Conservation (phyloP, 2,329 filamentous ascomycete genomes). For the Nigrograna mackinnonii region DNA sequence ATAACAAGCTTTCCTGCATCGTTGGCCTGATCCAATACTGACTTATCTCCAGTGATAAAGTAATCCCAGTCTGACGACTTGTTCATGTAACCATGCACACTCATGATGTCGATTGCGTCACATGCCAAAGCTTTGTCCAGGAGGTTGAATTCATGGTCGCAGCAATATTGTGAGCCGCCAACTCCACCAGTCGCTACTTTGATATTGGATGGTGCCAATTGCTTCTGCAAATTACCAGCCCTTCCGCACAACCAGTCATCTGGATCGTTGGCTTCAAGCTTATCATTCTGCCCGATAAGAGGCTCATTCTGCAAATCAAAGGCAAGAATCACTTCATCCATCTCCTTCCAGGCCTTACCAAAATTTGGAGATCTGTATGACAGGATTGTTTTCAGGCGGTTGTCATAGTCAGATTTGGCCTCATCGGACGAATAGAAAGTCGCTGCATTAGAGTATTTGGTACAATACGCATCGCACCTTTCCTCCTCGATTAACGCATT, state of each 20-base stretch:
- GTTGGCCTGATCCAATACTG: constrained; percentile 5
- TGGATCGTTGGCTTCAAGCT: constrained; percentile 9
- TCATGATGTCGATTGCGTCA: constrained; percentile 15
- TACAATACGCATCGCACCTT: constrained; percentile 10
- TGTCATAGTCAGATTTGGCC: constrained; percentile 10
- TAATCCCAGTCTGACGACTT: constrained; percentile 13
- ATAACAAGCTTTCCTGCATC: constrained; percentile 10
- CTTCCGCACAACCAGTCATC: constrained; percentile 15
- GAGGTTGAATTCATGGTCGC: constrained; percentile 11
- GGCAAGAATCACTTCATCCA: constrained; percentile 10
- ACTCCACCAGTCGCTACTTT: constrained; percentile 14
- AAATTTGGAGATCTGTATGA: constrained; percentile 10
- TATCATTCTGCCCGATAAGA: constrained; percentile 5
- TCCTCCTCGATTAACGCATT: constrained; percentile 15
- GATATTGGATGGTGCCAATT: constrained; percentile 7
- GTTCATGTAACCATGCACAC: constrained; percentile 15
- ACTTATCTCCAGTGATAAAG: constrained; percentile 12
- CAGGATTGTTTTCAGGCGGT: constrained; percentile 7
- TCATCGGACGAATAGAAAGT: constrained; percentile 8
- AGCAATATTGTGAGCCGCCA: constrained; percentile 11
- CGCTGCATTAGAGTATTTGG: constrained; percentile 3
- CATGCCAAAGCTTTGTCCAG: constrained; percentile 11
- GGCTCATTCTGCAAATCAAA: constrained; percentile 14
- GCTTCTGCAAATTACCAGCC: constrained; percentile 4
- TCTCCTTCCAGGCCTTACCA: constrained; percentile 10